phyloP scores from a whole-genome alignment of 345 rosid species.

The Jatropha curcas region DNA sequence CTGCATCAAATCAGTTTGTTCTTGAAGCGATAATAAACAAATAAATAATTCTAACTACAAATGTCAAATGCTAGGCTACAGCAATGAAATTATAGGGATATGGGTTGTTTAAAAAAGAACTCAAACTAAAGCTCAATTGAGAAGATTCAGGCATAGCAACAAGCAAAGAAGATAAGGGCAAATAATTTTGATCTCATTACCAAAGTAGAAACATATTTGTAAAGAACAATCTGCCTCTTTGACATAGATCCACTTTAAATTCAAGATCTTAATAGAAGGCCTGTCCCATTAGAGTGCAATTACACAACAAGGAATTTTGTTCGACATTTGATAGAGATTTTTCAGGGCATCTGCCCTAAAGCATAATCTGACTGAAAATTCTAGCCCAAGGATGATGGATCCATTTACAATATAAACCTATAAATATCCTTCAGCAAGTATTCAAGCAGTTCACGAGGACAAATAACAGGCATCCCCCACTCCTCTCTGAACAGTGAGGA shows the following conservation, averaged over 20 bases:
- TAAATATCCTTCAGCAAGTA: not conserved
- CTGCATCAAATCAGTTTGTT: constrained; percentile 34
- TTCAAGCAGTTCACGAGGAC: not conserved
- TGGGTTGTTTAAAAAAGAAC: not conserved
- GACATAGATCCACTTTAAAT: not conserved
- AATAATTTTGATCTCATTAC: not conserved
- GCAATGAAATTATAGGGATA: not conserved
- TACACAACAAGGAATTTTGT: not conserved
- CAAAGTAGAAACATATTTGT: not conserved
- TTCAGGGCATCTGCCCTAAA: not conserved
- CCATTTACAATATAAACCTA: not conserved
- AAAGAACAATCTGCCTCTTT: not conserved
- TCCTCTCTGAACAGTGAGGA: not conserved
- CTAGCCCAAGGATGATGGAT: not conserved
- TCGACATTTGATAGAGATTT: not conserved
- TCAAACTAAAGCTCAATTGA: not conserved
- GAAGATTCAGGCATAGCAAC: not conserved
- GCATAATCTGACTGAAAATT: not conserved
- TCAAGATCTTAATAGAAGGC: not conserved
- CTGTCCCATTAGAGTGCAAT: not conserved
- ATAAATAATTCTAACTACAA: not conserved
- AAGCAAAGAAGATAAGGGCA: not conserved
- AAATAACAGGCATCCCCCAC: not conserved
- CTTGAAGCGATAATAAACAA: not conserved
- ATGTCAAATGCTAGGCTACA: not conserved